phyloP scores from a whole-genome alignment of 352 stramenopile genomes.

The Lagenidium sp. region DNA sequence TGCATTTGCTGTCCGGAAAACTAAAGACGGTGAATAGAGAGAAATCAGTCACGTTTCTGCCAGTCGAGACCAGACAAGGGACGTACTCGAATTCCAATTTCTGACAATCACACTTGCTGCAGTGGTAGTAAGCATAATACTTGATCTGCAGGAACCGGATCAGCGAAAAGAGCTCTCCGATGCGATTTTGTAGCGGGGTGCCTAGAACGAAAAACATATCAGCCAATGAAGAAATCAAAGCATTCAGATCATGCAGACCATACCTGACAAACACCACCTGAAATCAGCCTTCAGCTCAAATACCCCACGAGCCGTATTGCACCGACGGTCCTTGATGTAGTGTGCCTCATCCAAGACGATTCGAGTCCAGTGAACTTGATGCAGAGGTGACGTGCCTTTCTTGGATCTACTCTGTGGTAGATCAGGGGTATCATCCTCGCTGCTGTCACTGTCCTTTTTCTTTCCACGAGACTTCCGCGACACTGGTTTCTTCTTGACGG shows the following conservation, averaged over 20 bases:
- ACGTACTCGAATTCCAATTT: constrained; percentile 93
- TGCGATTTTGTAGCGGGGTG: constrained; percentile 93
- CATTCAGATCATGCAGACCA: constrained; percentile 1
- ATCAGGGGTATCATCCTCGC: constrained; percentile 17
- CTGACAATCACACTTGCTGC: constrained; percentile 92
- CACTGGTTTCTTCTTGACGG: constrained; percentile 12
- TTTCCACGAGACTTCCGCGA: constrained; percentile 23
- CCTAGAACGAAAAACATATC: constrained; percentile 19
- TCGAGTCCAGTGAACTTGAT: constrained; percentile 94
- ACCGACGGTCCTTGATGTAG: constrained; percentile 91
- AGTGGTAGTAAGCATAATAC: constrained; percentile 98
- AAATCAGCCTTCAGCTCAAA: constrained; percentile 95
- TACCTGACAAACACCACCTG: constrained; percentile 97
- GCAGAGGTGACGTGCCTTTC: constrained; percentile 72
- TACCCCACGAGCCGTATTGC: constrained; percentile 94
- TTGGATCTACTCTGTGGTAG: constrained; percentile 26
- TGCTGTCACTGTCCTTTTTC: constrained; percentile 17
- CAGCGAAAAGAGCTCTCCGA: constrained; percentile 94
- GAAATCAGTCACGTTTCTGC: no score
- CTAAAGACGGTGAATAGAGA: constrained; percentile 13
- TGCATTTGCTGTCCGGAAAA: constrained; percentile 79
- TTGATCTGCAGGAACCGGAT: constrained; percentile 97
- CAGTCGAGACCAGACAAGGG: constrained; percentile 2
- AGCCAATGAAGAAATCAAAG: not conserved
- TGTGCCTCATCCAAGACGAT: constrained; percentile 97